Evolutionary conservation across 169 alveolate species (phyloP), one percentile per base, ranked within the genome.

Genomic region (Plasmodium blacklocki): DNA sequence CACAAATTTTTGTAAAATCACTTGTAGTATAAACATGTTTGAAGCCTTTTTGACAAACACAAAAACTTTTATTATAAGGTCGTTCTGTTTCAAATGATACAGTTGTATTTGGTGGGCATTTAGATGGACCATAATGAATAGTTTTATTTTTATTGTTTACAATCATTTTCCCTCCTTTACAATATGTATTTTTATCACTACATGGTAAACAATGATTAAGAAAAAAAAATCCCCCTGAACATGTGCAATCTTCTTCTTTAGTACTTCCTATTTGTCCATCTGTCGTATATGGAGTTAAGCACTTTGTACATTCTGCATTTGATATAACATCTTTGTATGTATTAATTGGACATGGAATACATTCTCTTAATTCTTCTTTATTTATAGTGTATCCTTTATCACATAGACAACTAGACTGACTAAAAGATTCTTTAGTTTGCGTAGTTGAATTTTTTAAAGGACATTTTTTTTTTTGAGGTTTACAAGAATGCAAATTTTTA

Each of bases 91-190:
- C 97, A n/a, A 95, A 94, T 21, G 96, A 86, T 45, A 95, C 93
- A 59, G 89, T 92, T 0, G 97, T 94, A 67, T 95, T 58, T 14
- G 89, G 91, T 4, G 97, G 96, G 86, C 97, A 95, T 62, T 88
- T 76, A 15, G 93, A 92, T 14, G 97, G 97, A 26, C 92, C 88
- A 45, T 88, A 73, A 23, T 68, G 86, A 72, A 83, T 58, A 26
- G 95, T 91, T 88, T 90, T 88, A 15, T 59, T 63, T 29, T 50
- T 49, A 50, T 67, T 75, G 70, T 85, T 73, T 21, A 87, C 88
- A 52, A 73, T 91, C 88, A 86, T 74, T 73, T 92, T 86, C n/a
- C 97, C 97, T 8, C 97, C 97, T 2, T 95, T 96, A 76, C 97
- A 95, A 56, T 93, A 95, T 63, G 88, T 92, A 60, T 88, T 88